Conservation (phyloP, 1,284 basidiomycete genomes). For the Microbotryomycetes sp. region DNA sequence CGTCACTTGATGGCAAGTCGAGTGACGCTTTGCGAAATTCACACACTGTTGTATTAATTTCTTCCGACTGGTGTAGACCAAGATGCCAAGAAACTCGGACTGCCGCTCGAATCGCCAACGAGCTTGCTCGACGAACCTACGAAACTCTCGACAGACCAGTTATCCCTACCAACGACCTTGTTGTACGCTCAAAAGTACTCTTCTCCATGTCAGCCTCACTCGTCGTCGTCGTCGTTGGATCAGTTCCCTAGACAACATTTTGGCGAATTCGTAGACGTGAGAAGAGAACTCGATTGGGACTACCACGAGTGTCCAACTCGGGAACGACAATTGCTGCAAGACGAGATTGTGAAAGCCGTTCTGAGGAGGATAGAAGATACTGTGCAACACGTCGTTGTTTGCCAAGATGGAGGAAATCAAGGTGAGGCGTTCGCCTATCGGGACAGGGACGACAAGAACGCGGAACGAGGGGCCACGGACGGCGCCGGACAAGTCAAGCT, state of each 20-base stretch:
- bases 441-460: neutral
- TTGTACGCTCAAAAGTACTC: constrained; percentile 24
- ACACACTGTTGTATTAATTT: too few species aligned
- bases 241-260: constrained; percentile 12
- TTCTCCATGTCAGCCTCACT: neutral
- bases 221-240: neutral
- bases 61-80: too few species aligned
- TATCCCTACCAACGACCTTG: constrained; percentile 27
- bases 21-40: too few species aligned
- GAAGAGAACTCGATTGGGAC: constrained; percentile 28
- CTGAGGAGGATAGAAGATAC: constrained; percentile 2
- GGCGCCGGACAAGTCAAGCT: neutral
- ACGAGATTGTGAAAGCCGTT: constrained; percentile 26
- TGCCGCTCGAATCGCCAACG: constrained; percentile 1
- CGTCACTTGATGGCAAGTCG: too few species aligned
- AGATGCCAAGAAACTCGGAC: too few species aligned
- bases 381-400: neutral
- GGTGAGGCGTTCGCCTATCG: neutral
- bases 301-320: constrained; percentile 31
- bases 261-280: constrained; percentile 12
- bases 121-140: constrained; percentile 14
- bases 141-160: constrained; percentile 11
- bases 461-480: neutral
- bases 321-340: constrained; percentile 28
- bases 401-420: neutral